phyloP scores from a whole-genome alignment of 1,139 yeast genomes.

The Geotrichum klebahnii region DNA sequence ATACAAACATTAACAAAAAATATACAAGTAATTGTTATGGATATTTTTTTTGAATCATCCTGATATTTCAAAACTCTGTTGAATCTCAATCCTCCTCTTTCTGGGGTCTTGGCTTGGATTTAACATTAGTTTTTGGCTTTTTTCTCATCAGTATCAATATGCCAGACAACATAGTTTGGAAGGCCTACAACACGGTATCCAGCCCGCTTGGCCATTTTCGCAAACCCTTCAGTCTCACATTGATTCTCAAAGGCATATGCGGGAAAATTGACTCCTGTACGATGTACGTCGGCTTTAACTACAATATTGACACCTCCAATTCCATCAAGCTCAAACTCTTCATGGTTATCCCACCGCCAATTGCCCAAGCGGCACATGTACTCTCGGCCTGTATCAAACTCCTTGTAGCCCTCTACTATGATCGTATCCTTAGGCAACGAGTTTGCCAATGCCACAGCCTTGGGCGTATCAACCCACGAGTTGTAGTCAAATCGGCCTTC shows the following conservation, averaged over 20 bases:
- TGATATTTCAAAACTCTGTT: background rate
- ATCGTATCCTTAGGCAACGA: conserved; percentile 76
- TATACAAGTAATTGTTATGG: background rate
- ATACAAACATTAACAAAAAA: background rate
- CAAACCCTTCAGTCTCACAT: conserved; percentile 88
- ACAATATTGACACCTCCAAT: conserved; percentile 87
- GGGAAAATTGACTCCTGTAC: conserved; percentile 81
- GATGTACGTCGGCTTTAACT: conserved; percentile 75
- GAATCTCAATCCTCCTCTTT: background rate
- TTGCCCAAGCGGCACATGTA: conserved; percentile 74
- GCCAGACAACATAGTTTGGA: conserved; percentile 86
- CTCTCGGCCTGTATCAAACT: conserved; percentile 83
- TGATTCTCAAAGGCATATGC: conserved; percentile 85
- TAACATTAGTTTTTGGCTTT: background rate
- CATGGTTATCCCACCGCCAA: conserved; percentile 58
- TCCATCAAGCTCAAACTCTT: conserved; percentile 73
- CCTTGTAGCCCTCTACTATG: conserved; percentile 87
- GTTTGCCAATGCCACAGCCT: conserved; percentile 63
- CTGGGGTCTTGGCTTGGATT: background rate
- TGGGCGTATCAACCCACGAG: conserved; percentile 80
- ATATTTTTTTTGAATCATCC: background rate
- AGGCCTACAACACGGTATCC: conserved; percentile 80
- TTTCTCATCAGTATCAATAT: conserved; percentile 35
- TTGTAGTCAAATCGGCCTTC: conserved; percentile 85
- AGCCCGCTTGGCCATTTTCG: conserved; percentile 77